A percentile compares a stretch with the other conserved stretches of the same genome.
These are phyloP conservation scores for Penicillium egyptiacum DNA, from an alignment of 495 filamentous ascomycete genomes.

Conservation along the genomic window DNA sequence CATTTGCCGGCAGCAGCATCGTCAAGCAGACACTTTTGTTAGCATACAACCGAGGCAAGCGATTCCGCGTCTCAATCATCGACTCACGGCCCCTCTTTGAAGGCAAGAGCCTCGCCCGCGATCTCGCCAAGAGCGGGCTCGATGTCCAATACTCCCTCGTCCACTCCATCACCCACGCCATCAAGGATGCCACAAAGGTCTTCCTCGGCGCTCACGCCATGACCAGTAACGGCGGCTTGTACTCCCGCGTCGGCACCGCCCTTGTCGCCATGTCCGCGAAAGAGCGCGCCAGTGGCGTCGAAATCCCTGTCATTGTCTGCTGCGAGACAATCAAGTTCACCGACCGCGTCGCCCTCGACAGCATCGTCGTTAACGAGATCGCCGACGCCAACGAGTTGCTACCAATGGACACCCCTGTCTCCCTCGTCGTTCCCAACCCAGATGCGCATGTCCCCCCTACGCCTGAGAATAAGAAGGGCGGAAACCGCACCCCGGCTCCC, in stretches of 20 bases:
- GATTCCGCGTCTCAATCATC: constrained; percentile 80
- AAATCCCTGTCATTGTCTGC: constrained; percentile 81
- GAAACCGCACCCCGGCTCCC: constrained; percentile 28
- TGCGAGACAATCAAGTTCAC: constrained; percentile 97
- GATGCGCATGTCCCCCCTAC: constrained; percentile 24
- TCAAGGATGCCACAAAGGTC: constrained; percentile 74
- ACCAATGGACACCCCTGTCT: constrained; percentile 24
- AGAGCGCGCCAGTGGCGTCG: constrained; percentile 54
- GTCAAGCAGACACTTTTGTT: constrained; percentile 75
- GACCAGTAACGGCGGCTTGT: constrained; percentile 85
- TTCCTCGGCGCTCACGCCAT: constrained; percentile 87
- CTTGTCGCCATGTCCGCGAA: constrained; percentile 85
- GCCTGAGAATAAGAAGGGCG: constrained; percentile 38
- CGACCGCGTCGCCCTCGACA: constrained; percentile 84
- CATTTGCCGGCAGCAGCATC: constrained; percentile 84
- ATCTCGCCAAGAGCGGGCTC: constrained; percentile 66
- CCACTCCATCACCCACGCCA: constrained; percentile 67
- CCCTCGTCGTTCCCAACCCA: constrained; percentile 38
- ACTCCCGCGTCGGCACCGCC: constrained; percentile 83
- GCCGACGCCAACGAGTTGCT: constrained; percentile 67
- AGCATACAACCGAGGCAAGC: constrained; percentile 66
- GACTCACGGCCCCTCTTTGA: constrained; percentile 80
- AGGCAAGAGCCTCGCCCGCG: constrained; percentile 71
- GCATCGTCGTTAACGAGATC: constrained; percentile 91
- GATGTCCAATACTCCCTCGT: constrained; percentile 78